A percentile compares a stretch with the other conserved stretches of the same genome.
These are phyloP conservation scores for Sonneratia alba DNA, from an alignment of 345 rosid genomes.

Conservation along the genomic window DNA sequence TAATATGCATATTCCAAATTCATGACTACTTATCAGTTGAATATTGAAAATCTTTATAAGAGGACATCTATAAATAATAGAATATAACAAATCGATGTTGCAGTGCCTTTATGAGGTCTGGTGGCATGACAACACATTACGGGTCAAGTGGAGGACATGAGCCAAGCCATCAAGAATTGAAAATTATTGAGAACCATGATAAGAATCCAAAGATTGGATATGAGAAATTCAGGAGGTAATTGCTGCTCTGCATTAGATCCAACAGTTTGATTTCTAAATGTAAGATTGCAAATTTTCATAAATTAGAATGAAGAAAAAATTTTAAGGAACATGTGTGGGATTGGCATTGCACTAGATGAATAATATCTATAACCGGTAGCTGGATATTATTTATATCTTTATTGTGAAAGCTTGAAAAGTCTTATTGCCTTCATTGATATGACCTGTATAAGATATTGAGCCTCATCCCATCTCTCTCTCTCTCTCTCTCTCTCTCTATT, in stretches of 20 bases:
- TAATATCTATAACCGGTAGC: neutral
- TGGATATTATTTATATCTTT: neutral
- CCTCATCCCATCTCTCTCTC: neutral
- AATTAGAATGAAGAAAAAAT: no score
- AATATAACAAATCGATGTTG: conserved; percentile 6
- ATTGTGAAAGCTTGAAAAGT: neutral
- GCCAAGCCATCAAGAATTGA: conserved; percentile 2
- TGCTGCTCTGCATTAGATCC: neutral
- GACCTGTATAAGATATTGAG: neutral
- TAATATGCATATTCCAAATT: neutral
- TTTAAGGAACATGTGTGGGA: neutral
- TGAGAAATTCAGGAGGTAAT: conserved; percentile 20
- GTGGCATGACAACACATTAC: conserved; percentile 12
- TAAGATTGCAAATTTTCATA: neutral
- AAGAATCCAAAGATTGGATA: conserved; percentile 14
- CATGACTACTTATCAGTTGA: neutral
- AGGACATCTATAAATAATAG: neutral
- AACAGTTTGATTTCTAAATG: neutral
- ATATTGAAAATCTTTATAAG: neutral
- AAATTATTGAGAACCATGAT: conserved; percentile 16
- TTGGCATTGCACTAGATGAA: neutral
- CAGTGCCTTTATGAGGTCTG: conserved; percentile 25
- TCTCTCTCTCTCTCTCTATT: neutral
- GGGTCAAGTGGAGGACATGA: conserved; percentile 9
- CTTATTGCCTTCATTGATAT: neutral